Conservation (phyloP, 2,329 filamentous ascomycete species). For the Botrytis pseudocinerea region DNA sequence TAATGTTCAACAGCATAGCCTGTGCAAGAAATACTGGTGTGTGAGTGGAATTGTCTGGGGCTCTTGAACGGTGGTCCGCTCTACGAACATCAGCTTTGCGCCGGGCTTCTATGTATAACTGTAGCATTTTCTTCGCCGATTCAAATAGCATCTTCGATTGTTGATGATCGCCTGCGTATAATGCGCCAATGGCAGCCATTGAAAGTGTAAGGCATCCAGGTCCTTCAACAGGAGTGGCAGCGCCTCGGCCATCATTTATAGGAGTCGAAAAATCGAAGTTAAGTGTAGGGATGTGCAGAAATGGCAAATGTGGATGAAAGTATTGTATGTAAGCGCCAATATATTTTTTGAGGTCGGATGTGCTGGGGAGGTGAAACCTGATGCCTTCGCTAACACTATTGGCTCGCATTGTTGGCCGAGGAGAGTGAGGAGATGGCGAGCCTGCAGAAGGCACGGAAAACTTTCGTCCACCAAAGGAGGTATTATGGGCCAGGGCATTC, state of each 20-base stretch:
- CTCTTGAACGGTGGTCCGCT: slow-evolving; percentile 55
- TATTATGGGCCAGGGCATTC: slow-evolving; percentile 57
- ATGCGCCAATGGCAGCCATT: slow-evolving; percentile 79
- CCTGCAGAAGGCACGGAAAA: slow-evolving; percentile 60
- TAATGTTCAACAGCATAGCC: slow-evolving; percentile 93
- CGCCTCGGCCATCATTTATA: slow-evolving; percentile 60
- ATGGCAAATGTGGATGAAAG: slow-evolving; percentile 94
- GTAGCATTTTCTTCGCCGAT: slow-evolving; percentile 92
- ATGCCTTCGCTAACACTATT: slow-evolving; percentile 54
- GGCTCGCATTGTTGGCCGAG: slow-evolving; percentile 50
- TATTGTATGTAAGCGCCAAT: slow-evolving; percentile 87
- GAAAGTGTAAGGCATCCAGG: slow-evolving; percentile 84
- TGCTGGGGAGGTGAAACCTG: slow-evolving; percentile 69
- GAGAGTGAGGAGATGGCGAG: slow-evolving; percentile 51
- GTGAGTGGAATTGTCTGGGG: slow-evolving; percentile 62
- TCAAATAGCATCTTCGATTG: slow-evolving; percentile 86
- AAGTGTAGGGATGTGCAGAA: slow-evolving; percentile 86
- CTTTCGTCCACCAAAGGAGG: slow-evolving; percentile 60
- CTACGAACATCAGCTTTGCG: slow-evolving; percentile 79
- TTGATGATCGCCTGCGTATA: slow-evolving; percentile 82
- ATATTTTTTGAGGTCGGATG: slow-evolving; percentile 84
- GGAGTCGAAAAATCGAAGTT: slow-evolving; percentile 81
- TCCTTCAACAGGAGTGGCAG: slow-evolving; percentile 66
- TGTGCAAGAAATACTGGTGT: slow-evolving; percentile 95
- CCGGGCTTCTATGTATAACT: slow-evolving; percentile 86